These are phyloP conservation scores for Fusarium transvaalense DNA, from an alignment of 2,329 filamentous ascomycete genomes.

Conservation along the genomic window DNA sequence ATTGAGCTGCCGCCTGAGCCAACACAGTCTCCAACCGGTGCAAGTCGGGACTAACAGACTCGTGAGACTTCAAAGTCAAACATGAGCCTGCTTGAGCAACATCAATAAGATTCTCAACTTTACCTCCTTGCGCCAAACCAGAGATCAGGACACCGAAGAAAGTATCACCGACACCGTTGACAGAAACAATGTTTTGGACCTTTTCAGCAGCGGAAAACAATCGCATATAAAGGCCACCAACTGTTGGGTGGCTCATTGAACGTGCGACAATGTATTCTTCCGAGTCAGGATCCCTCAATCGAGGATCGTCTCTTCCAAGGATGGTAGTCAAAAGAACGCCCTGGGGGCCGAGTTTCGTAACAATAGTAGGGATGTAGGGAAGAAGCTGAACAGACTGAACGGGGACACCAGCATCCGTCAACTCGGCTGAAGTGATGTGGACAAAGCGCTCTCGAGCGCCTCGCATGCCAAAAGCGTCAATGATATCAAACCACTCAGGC, in stretches of 20 bases:
- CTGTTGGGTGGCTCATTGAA: conserved; percentile 62
- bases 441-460: conserved; percentile 80
- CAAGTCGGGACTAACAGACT: conserved; percentile 76
- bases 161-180: conserved; percentile 95
- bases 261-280: conserved; percentile 80
- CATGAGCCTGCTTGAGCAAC: conserved; percentile 86
- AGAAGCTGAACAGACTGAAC: conserved; percentile 87
- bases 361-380: conserved; percentile 85
- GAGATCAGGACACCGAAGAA: conserved; percentile 89
- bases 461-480: conserved; percentile 83
- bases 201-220: conserved; percentile 75
- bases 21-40: conserved; percentile 60
- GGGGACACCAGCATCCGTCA: conserved; percentile 85
- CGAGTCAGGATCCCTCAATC: conserved; percentile 71
- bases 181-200: conserved; percentile 81
- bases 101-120: conserved; percentile 73
- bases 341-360: conserved; percentile 83
- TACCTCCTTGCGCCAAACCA: conserved; percentile 73
- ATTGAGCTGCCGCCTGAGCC: conserved; percentile 42
- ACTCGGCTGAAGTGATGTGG: conserved; percentile 70
- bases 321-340: conserved; percentile 83
- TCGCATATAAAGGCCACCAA: conserved; percentile 86
- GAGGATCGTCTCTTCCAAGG: conserved; percentile 74
- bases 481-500: conserved; percentile 80
- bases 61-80: conserved; percentile 78